Conservation (phyloP, 2,329 filamentous ascomycete genomes). For the Fusarium begoniae region DNA sequence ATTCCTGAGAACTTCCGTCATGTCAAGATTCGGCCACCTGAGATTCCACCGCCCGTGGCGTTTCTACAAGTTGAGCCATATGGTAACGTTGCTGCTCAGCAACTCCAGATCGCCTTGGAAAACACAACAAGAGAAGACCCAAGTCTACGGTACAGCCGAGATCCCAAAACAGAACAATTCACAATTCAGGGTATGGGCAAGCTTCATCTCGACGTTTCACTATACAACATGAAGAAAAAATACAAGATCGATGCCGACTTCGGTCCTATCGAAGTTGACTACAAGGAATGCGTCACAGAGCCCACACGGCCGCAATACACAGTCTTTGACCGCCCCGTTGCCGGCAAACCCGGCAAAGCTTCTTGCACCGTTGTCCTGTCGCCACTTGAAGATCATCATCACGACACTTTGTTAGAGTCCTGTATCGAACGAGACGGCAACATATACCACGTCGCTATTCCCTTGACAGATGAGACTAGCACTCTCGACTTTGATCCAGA, state of each 20-base stretch:
- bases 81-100: conserved; percentile 80
- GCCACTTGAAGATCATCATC: conserved; percentile 60
- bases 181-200: conserved; percentile 96
- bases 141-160: conserved; percentile 83
- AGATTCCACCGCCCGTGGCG: conserved; percentile 92
- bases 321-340: conserved; percentile 81
- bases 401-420: conserved; percentile 51
- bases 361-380: conserved; percentile 75
- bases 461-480: conserved; percentile 58
- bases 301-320: conserved; percentile 65
- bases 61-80: conserved; percentile 92
- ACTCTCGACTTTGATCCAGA: conserved; percentile 60
- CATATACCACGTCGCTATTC: conserved; percentile 65
- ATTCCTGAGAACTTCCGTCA: conserved; percentile 75
- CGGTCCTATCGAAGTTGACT: conserved; percentile 93
- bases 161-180: conserved; percentile 92
- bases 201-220: conserved; percentile 91
- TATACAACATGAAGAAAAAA: conserved; percentile 86
- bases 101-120: conserved; percentile 78
- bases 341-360: conserved; percentile 81
- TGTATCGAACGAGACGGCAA: conserved; percentile 75
- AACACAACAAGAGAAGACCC: conserved; percentile 91
- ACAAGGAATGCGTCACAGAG: conserved; percentile 80
- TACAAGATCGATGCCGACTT: conserved; percentile 89
- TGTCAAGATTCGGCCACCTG: conserved; percentile 85